phyloP scores from a whole-genome alignment of 192 early-diverging fungal genomes.

The Allomyces arbusculus region DNA sequence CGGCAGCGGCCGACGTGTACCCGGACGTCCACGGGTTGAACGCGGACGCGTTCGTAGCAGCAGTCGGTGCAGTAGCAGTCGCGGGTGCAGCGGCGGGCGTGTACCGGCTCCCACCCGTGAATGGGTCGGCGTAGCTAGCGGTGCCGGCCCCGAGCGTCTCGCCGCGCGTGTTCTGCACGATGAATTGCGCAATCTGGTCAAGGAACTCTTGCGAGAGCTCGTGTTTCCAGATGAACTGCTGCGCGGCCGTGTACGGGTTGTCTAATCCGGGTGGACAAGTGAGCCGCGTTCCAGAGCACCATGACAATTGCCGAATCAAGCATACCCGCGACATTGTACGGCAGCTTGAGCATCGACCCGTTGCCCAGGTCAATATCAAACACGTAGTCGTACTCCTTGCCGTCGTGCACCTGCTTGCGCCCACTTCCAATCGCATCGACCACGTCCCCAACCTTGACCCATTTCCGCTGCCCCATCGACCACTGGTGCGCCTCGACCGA shows the following conservation, averaged over 20 bases:
- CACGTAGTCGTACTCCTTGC: conserved; percentile 89
- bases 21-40: not conserved
- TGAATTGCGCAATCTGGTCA: conserved; percentile 90
- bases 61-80: not conserved
- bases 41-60: conserved; percentile 4
- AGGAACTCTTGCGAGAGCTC: conserved; percentile 63
- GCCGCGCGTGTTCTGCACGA: conserved; percentile 58
- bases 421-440: conserved; percentile 64
- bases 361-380: conserved; percentile 91
- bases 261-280: conserved; percentile 26
- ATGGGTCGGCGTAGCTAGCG: conserved; percentile 12
- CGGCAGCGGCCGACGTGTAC: not conserved
- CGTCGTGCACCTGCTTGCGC: conserved; percentile 59
- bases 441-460: conserved; percentile 83
- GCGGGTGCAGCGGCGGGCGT: conserved; percentile 21
- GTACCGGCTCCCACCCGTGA: conserved; percentile 35
- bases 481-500: conserved; percentile 77
- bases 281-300: not conserved
- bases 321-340: conserved; percentile 64
- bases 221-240: conserved; percentile 64
- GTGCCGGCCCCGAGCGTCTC: conserved; percentile 25
- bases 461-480: conserved; percentile 29
- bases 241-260: conserved; percentile 83
- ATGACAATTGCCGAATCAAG: too few relatives aligned
- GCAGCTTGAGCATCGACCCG: conserved; percentile 64